Evolutionary conservation across 2,329 filamentous ascomycete species (phyloP), one percentile per base, ranked within the genome.

Genomic region (Trichoderma semiorbis): DNA sequence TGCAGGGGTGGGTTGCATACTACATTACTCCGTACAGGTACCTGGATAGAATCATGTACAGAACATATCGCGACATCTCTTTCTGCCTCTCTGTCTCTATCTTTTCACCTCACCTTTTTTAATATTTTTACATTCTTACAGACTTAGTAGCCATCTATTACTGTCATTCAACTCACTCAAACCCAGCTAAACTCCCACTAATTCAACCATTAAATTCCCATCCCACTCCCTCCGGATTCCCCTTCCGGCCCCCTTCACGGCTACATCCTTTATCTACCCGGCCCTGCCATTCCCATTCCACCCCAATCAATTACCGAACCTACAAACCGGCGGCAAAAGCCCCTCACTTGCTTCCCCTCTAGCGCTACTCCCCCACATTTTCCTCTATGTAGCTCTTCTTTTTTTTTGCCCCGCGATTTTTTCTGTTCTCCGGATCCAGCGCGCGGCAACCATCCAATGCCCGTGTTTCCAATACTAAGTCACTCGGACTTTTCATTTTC

Each of bases 301-400:
- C 10, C 21, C 7, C 7, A 26, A 7, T 21, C 47, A 71, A 71
- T 71, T 71, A 71, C 69, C 69, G 69, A 65, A 50, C 43, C 61
- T 65, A 50, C 61, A 64, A 70, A 60, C 68, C 66, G 58, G 60
- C 68, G 68, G 60, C 58, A 43, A 50, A 70, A 61, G 67, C 67
- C 67, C 67, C 67, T 69, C 67, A 69, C 26, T 53, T 28, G 3
- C 14, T 7, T 3, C 50, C 64, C 64, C 50, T 36, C 34, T 43
- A 60, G 53, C 28, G n/a, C 43, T 11, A 3, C 7, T 53, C 28
- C 21, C n/a, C 63, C 63, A 66, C 63, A 39, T n/a, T 50, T 47
- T 21, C 18, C 50, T 7, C 7, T 18, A 16, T 16, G 24, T 55
- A 39, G 36, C 36, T 32, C 26, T 14, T 55, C 62, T 12, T 28